Conservation (phyloP, 495 filamentous ascomycete genomes). For the Penicillium canariense region DNA sequence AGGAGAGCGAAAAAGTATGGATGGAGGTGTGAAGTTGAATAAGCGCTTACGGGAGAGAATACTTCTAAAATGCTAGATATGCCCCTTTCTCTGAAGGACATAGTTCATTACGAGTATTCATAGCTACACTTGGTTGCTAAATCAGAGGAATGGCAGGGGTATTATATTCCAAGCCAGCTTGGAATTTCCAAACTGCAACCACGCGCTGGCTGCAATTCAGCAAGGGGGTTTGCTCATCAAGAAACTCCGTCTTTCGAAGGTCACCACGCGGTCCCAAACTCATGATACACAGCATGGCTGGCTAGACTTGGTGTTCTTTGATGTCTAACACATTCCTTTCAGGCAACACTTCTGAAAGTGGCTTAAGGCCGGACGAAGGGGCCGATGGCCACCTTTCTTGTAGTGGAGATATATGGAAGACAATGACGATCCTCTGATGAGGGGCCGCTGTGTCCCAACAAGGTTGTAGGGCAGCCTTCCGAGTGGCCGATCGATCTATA, state of each 20-base stretch:
- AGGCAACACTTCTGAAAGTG: not conserved
- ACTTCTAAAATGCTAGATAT: not conserved
- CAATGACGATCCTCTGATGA: not conserved
- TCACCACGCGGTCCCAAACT: no score
- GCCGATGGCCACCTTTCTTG: not conserved
- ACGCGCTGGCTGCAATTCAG: not conserved
- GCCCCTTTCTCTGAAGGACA: not conserved
- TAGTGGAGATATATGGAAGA: not conserved
- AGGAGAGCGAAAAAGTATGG: not conserved
- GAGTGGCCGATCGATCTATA: not conserved
- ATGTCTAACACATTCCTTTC: not conserved
- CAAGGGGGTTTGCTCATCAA: not conserved
- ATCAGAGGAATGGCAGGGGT: conserved; percentile 5
- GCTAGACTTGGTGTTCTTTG: not conserved
- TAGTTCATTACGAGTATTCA: conserved; percentile 14
- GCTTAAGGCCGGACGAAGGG: not conserved
- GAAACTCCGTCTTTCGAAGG: not conserved
- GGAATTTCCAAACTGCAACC: conserved; percentile 5
- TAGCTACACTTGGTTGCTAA: conserved; percentile 7
- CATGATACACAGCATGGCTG: not conserved
- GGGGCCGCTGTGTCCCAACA: not conserved
- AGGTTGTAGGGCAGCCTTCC: not conserved
- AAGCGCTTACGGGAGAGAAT: not conserved
- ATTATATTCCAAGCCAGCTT: conserved; percentile 29
- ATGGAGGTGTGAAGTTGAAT: not conserved